Conservation (phyloP, 2,329 filamentous ascomycete genomes). For the Fusarium longipes region DNA sequence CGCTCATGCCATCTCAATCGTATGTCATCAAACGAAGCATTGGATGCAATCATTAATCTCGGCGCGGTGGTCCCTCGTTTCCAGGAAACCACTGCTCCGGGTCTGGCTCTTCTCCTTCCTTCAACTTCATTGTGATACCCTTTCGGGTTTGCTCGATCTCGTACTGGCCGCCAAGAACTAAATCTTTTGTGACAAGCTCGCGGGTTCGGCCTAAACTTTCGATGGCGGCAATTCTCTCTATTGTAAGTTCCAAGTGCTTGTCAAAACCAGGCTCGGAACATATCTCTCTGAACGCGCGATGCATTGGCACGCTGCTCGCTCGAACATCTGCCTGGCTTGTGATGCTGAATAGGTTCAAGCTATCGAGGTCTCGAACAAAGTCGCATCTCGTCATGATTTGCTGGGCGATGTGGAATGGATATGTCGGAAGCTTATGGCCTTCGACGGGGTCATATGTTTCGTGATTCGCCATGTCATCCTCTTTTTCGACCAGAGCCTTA, state of each 20-base stretch:
- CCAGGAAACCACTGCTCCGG: background rate
- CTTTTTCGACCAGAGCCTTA: slow-evolving; percentile 86
- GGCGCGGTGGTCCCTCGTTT: background rate
- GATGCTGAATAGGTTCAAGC: slow-evolving; percentile 95
- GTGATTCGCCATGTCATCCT: slow-evolving; percentile 67
- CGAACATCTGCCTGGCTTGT: slow-evolving; percentile 87
- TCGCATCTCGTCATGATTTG: slow-evolving; percentile 96
- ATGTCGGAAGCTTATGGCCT: slow-evolving; percentile 82
- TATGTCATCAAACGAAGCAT: background rate
- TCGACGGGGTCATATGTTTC: slow-evolving; percentile 71
- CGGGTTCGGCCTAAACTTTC: slow-evolving; percentile 94
- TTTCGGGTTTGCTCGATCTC: slow-evolving; percentile 62
- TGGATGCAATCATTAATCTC: slow-evolving; percentile 11
- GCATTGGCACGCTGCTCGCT: slow-evolving; percentile 96
- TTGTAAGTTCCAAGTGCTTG: slow-evolving; percentile 81
- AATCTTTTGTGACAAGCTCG: slow-evolving; percentile 93
- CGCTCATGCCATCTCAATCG: slow-evolving; percentile 1
- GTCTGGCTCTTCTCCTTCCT: slow-evolving; percentile 51
- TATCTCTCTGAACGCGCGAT: slow-evolving; percentile 88
- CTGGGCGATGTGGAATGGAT: slow-evolving; percentile 83
- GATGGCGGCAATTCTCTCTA: slow-evolving; percentile 89
- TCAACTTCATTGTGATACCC: slow-evolving; percentile 57
- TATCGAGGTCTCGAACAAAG: slow-evolving; percentile 92
- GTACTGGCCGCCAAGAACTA: slow-evolving; percentile 87
- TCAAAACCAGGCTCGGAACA: slow-evolving; percentile 82